Conservation (phyloP, 495 filamentous ascomycete species). For the Aspergillus ellipticus region DNA sequence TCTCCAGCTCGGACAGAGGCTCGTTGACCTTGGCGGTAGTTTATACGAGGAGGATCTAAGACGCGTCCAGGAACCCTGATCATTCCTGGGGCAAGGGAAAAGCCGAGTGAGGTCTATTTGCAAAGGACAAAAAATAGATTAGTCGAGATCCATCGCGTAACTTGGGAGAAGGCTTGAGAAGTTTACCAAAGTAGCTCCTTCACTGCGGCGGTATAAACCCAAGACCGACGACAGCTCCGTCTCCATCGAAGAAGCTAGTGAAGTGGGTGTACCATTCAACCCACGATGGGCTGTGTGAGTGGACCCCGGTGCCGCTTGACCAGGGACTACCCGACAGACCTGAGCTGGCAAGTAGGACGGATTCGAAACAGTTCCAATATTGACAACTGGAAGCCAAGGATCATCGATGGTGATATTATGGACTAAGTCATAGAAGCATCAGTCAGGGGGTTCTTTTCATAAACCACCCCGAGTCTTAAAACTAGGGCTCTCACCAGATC, state of each 20-base stretch:
- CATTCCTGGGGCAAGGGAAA: background rate
- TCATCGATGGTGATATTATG: constrained; percentile 37
- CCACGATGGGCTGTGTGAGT: background rate
- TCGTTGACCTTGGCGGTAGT: background rate
- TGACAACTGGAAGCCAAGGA: constrained; percentile 58
- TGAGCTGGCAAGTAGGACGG: constrained; percentile 66
- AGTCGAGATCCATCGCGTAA: constrained; percentile 27
- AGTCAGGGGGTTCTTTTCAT: background rate
- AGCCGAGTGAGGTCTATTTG: background rate
- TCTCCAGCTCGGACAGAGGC: background rate
- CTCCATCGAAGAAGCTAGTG: background rate
- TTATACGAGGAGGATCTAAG: background rate
- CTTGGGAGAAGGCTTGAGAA: background rate
- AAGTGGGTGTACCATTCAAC: background rate
- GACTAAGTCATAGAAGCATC: background rate
- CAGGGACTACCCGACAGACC: constrained; percentile 57
- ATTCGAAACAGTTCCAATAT: constrained; percentile 54
- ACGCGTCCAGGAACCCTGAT: background rate
- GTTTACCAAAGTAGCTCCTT: background rate
- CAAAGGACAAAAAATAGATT: too few species aligned
- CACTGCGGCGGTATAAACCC: background rate
- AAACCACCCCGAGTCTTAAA: too few species aligned
- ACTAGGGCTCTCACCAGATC: constrained; percentile 29
- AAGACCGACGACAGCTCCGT: background rate
- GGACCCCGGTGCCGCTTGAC: constrained; percentile 48